Evolutionary conservation across 2,329 filamentous ascomycete genomes (phyloP), one percentile per base, ranked within the genome.

Genomic region (Xylariaceae sp.): DNA sequence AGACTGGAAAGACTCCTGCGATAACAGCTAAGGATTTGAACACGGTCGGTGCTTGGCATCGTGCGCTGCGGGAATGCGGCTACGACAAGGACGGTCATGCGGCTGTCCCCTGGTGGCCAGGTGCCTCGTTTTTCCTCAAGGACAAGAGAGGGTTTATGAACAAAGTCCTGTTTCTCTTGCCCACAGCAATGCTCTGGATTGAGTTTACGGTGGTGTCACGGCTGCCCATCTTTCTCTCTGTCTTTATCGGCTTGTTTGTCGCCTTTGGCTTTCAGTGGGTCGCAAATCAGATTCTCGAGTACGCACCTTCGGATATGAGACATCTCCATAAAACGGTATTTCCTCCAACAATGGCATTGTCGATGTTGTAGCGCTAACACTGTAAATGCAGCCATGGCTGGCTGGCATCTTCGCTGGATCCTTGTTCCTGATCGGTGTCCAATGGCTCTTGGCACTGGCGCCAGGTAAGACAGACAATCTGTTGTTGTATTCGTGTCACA

Each of bases 391-490:
- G 86, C 92, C 94, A 11, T 97, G 91, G 78, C 76, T 99, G 58
- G 86, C 94, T 0, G 94, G 94, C 49, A 91, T 99, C 54, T 99
- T 99, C 71, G 86, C 90, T 0, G 91, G 77, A 2, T 88, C 91
- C 0, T 70, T 96, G 15, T 95, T 95, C 64, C 85, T 89, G 74
- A 82, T 90, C 4, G 88, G 85, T 27, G 62, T 89, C 35, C 82
- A 86, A 57, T 99, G 89, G 82, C 58, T 92, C 36, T 80, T 85
- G 18, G 80, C 80, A 11, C 76, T 97, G 38, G 71, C 96, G 44
- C 88, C 86, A 55, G 76, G 86, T 88, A 72, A 67, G 81, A 52
- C 17, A 36, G 5, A 45, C 19, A 11, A 19, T 18, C 22, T 35
- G 31, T 19, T 12, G 11, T 41, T 17, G 5, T 30, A 27, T 27